phyloP scores from a whole-genome alignment of 805 yeast genomes.

The Kazachstania viticola region DNA sequence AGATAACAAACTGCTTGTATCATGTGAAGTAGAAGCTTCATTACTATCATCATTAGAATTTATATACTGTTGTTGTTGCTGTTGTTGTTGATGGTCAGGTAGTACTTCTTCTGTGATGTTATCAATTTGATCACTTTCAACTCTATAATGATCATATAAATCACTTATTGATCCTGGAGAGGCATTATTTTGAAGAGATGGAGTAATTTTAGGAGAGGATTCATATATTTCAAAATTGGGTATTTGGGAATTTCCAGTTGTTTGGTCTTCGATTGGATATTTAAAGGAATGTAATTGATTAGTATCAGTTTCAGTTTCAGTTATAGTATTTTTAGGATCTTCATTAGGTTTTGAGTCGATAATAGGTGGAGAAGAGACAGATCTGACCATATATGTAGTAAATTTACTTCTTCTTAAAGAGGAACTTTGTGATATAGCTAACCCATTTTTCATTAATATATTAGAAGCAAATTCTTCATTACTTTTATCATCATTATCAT shows the following conservation, averaged over 20 bases:
- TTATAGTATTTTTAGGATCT: conserved; percentile 1
- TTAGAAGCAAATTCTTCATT: conserved; percentile 20
- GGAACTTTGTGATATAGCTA: conserved; percentile 24
- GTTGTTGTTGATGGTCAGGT: too few relatives aligned
- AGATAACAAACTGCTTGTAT: conserved; percentile 8
- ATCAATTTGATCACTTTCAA: conserved; percentile 11
- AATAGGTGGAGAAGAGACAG: conserved; percentile 4
- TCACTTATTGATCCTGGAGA: conserved; percentile 13
- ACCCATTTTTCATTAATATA: conserved; percentile 20
- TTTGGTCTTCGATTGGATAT: neutral
- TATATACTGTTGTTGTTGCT: too few relatives aligned
- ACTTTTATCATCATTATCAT: conserved; percentile 1
- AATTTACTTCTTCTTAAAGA: conserved; percentile 37
- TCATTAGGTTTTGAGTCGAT: neutral
- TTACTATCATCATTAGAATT: neutral
- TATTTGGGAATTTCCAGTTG: neutral
- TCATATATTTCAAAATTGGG: too few relatives aligned
- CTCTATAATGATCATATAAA: conserved; percentile 22
- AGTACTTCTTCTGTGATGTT: neutral
- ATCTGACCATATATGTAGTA: conserved; percentile 38
- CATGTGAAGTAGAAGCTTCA: conserved; percentile 5
- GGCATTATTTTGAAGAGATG: neutral
- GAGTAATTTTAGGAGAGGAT: neutral
- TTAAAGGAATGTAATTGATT: neutral
- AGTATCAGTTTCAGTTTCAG: neutral